Conservation (phyloP, 1,139 yeast species). For the Kodamaea sp. region DNA sequence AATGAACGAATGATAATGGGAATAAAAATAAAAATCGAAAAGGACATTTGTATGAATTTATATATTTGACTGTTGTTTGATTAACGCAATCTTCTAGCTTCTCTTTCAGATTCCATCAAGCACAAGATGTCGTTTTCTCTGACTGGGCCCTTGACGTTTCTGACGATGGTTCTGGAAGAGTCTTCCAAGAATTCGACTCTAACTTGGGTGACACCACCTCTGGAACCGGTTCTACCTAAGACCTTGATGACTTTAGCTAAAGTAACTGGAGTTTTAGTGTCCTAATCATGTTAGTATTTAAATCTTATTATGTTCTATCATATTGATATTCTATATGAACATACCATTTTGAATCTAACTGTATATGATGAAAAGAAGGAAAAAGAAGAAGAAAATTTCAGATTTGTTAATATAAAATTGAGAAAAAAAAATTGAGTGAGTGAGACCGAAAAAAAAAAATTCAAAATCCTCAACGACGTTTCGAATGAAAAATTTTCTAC, state of each 20-base stretch:
- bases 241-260: constrained; percentile 99
- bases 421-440: constrained; percentile 8
- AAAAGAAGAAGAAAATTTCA: constrained; percentile 7
- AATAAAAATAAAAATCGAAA: no score
- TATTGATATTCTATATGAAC: constrained; percentile 8
- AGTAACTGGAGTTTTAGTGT: constrained; percentile 93
- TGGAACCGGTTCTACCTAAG: constrained; percentile 99
- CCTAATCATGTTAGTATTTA: constrained; percentile 37
- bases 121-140: constrained; percentile 99
- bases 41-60: no score
- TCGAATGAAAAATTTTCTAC: not conserved
- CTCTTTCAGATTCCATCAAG: constrained; percentile 99
- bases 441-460: constrained; percentile 3
- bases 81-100: constrained; percentile 77
- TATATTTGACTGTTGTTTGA: constrained; percentile 3
- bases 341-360: constrained; percentile 23
- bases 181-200: constrained; percentile 99
- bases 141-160: constrained; percentile 99
- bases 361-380: constrained; percentile 14
- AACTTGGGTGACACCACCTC: constrained; percentile 99
- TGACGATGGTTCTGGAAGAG: constrained; percentile 96
- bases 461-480: not conserved
- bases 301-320: not conserved
- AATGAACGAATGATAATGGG: no score
- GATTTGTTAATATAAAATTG: constrained; percentile 1